Evolutionary conservation across 176 grass and related monocot species (phyloP), one percentile per base, ranked within the genome.

Genomic region (barley (Hordeum vulgare)): DNA sequence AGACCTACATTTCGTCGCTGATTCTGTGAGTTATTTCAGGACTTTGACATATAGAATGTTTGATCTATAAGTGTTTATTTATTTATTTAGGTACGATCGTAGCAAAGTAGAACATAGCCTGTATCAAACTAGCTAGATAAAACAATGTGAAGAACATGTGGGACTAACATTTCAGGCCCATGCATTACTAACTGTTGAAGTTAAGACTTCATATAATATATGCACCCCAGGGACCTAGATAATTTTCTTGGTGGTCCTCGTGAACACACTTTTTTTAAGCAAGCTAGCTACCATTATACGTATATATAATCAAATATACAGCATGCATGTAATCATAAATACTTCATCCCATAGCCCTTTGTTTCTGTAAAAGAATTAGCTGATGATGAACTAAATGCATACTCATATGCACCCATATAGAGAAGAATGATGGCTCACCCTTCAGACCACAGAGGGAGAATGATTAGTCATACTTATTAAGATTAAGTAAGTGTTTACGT

Each of bases 391-490:
- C 20, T 76, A 20, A 40, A 56, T 21, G 66, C 41, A 62, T 71
- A 66, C 24, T 71, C 59, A 66, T 60, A 85, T 53, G 29, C 37
- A 74, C 51, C 14, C 76, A 49, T 47, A 60, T 39, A 49, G 3
- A 34, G 6, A 79, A 80, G 34, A 80, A 75, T 59, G 47, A 51
- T 75, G 15, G 36, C 9, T 73, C 56, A 71, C 64, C 63, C 33
- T 23, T 85, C 23, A 18, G 28, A 67, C 11, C 67, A 65, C 60
- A 39, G 56, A 37, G 15, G 54, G 39, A 64, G 61, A 80, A 73
- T 73, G 66, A 86, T 80, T 61, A 73, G 10, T 73, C 76, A 40
- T 80, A 35, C 59, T 80, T 80, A 20, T 42, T 73, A 70, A 47
- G 21, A 68, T 47, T 76, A 34, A 77, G 28, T 68, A 62, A 75